A percentile compares a stretch with the other conserved stretches of the same genome.
Evolutionary conservation across 352 stramenopile genomes (phyloP).

Genomic region (Globisporangium nagaii): DNA sequence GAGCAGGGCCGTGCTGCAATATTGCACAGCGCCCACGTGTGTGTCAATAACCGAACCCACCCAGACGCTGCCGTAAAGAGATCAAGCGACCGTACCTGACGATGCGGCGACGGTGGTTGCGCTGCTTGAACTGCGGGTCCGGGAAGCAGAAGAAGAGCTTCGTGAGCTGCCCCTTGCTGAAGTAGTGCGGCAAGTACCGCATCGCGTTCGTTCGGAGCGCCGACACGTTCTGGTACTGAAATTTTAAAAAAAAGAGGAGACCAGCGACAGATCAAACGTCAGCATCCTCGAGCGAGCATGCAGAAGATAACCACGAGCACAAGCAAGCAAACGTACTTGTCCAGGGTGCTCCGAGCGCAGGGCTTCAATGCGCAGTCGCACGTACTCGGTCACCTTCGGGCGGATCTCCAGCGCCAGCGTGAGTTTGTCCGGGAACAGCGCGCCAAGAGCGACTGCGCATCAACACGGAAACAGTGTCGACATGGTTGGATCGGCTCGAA

Average conservation of each 20-base stretch:
- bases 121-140: constrained; percentile 99
- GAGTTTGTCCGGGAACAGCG: constrained; percentile 90
- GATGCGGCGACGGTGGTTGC: constrained; percentile 94
- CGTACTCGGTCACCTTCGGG: constrained; percentile 92
- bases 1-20: constrained; percentile 86
- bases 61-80: not conserved
- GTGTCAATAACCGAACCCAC: constrained; percentile 1
- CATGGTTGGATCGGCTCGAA: not conserved
- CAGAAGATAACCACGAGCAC: not conserved
- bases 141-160: constrained; percentile 99
- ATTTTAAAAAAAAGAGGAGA: not conserved
- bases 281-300: not conserved
- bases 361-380: constrained; percentile 88
- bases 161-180: constrained; percentile 81
- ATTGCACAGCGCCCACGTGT: too few relatives aligned
- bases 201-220: constrained; percentile 96
- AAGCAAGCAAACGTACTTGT: constrained; percentile 19
- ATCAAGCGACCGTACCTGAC: constrained; percentile 46
- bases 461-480: not conserved
- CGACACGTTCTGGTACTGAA: constrained; percentile 93
- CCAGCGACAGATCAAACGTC: too few relatives aligned
- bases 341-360: constrained; percentile 70
- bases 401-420: constrained; percentile 97
- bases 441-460: constrained; percentile 79
- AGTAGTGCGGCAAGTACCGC: constrained; percentile 87